phyloP scores from a whole-genome alignment of 2,329 filamentous ascomycete genomes.

The Talaromyces marneffei region DNA sequence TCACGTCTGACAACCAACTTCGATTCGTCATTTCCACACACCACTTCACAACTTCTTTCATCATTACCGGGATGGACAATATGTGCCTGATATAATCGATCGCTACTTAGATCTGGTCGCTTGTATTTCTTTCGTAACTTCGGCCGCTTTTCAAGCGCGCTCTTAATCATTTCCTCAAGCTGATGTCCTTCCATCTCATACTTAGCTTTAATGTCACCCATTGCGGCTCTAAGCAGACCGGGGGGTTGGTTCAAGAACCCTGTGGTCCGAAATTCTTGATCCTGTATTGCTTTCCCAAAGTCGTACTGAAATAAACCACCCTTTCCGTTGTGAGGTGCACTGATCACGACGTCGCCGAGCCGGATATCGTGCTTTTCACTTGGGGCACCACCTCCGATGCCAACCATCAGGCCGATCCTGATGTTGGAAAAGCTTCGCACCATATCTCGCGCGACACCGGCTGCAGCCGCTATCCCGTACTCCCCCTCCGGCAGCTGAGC shows the following conservation, averaged over 20 bases:
- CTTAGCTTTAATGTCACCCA: neutral
- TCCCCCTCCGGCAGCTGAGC: slow-evolving; percentile 25
- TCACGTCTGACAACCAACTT: neutral
- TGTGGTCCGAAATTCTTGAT: too few species aligned
- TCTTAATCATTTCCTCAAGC: neutral
- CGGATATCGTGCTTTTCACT: slow-evolving; percentile 14
- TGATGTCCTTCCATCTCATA: neutral
- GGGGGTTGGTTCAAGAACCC: neutral
- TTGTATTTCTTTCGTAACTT: neutral
- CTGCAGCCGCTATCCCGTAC: slow-evolving; percentile 27
- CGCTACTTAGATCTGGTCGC: neutral
- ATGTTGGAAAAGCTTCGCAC: slow-evolving; percentile 14
- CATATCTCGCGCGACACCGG: slow-evolving; percentile 28
- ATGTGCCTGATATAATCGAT: neutral
- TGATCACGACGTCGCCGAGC: slow-evolving; percentile 17
- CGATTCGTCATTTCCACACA: neutral
- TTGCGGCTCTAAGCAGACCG: neutral
- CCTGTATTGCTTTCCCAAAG: slow-evolving; percentile 15
- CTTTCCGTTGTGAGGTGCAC: neutral
- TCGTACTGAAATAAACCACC: slow-evolving; percentile 21
- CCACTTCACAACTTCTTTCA: neutral
- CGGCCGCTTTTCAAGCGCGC: too few species aligned
- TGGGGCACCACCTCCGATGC: slow-evolving; percentile 16
- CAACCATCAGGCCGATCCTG: slow-evolving; percentile 6
- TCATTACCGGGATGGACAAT: too few species aligned